Conservation (phyloP, 2,329 filamentous ascomycete species). For the Onygenales sp. region DNA sequence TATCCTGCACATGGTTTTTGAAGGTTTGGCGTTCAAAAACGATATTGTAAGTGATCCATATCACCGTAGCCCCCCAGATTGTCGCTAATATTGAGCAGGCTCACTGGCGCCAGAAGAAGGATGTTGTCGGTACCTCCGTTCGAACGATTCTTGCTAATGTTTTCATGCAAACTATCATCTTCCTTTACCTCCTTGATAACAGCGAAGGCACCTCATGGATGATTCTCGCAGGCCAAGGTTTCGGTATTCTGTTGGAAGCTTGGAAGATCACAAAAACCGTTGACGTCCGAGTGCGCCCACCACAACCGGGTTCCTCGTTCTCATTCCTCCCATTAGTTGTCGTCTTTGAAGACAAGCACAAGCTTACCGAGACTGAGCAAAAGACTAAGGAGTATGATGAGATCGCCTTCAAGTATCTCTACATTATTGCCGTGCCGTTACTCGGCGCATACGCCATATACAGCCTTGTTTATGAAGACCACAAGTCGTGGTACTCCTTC, state of each 20-base stretch:
- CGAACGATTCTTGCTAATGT: conserved; percentile 94
- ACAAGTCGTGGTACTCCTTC: conserved; percentile 98
- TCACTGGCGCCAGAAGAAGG: conserved; percentile 99
- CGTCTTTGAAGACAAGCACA: conserved; percentile 91
- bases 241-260: conserved; percentile 67
- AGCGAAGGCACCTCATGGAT: conserved; percentile 98
- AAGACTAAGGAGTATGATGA: conserved; percentile 98
- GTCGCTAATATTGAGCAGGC: conserved; percentile 33
- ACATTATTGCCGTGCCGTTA: conserved; percentile 80
- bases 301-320: conserved; percentile 57
- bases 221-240: conserved; percentile 87
- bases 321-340: conserved; percentile 72
- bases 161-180: conserved; percentile 93
- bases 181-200: conserved; percentile 95
- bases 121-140: conserved; percentile 92
- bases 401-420: conserved; percentile 96
- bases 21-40: conserved; percentile 92
- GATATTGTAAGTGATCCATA: conserved; percentile 56
- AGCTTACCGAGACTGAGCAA: conserved; percentile 87
- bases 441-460: conserved; percentile 83
- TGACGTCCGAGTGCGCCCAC: conserved; percentile 68
- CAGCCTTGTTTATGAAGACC: conserved; percentile 81
- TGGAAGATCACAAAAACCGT: conserved; percentile 98
- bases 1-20: conserved; percentile 86
- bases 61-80: background rate